These are phyloP conservation scores for Myxozyma vanderwaltii DNA, from an alignment of 805 yeast species.

Conservation along the genomic window DNA sequence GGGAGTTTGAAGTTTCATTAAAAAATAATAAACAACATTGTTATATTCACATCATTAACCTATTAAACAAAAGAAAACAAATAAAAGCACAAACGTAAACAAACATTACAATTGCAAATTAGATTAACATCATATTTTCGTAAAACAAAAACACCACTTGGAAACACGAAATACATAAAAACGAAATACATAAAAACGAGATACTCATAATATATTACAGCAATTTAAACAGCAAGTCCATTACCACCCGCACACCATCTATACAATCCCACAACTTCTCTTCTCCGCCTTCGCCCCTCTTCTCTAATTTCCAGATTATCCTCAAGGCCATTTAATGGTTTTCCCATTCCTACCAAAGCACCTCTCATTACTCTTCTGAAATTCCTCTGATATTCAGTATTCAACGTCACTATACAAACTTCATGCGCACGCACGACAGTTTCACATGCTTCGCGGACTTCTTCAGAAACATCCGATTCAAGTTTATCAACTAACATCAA, in stretches of 20 bases:
- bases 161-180: no score
- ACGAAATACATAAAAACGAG: no score
- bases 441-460: constrained; percentile 39
- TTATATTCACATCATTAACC: no score
- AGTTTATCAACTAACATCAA: constrained; percentile 37
- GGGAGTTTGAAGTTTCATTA: background rate
- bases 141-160: background rate
- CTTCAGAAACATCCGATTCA: constrained; percentile 34
- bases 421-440: constrained; percentile 41
- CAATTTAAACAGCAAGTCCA: constrained; percentile 42
- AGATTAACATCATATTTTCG: background rate
- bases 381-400: constrained; percentile 40
- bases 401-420: constrained; percentile 40
- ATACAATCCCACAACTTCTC: constrained; percentile 43
- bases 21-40: no score
- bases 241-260: constrained; percentile 45
- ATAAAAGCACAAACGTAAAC: no score
- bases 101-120: background rate
- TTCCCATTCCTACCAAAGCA: constrained; percentile 39
- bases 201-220: background rate
- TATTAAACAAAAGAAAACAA: no score
- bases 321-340: constrained; percentile 33
- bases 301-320: constrained; percentile 32
- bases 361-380: constrained; percentile 40
- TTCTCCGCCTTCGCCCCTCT: constrained; percentile 37